These are phyloP conservation scores for Verticillium albo-atrum DNA, from an alignment of 2,329 filamentous ascomycete genomes.

Conservation along the genomic window DNA sequence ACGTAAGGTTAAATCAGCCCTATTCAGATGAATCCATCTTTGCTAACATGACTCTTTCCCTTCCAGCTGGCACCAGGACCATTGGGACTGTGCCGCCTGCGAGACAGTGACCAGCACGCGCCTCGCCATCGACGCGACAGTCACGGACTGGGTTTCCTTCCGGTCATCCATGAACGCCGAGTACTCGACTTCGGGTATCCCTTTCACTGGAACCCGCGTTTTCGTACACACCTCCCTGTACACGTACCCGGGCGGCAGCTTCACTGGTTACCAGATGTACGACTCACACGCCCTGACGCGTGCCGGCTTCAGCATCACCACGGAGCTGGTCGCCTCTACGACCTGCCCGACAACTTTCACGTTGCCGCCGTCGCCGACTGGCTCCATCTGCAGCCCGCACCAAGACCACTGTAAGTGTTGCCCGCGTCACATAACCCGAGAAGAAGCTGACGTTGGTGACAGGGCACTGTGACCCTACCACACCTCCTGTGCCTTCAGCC, in stretches of 20 bases:
- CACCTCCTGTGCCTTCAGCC: slow-evolving; percentile 9
- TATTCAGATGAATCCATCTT: neutral
- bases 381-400: neutral
- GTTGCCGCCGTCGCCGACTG: slow-evolving; percentile 1
- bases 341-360: slow-evolving; percentile 2
- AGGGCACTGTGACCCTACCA: slow-evolving; percentile 14
- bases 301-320: slow-evolving; percentile 15
- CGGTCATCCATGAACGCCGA: slow-evolving; percentile 14
- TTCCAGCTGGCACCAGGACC: slow-evolving; percentile 5
- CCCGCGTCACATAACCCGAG: neutral
- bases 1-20: slow-evolving; percentile 2
- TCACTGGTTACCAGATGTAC: slow-evolving; percentile 16
- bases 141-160: slow-evolving; percentile 13
- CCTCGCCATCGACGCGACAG: slow-evolving; percentile 15
- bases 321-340: slow-evolving; percentile 4
- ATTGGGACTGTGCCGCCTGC: slow-evolving; percentile 18
- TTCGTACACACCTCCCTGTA: slow-evolving; percentile 12
- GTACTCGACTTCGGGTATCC: slow-evolving; percentile 14
- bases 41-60: neutral
- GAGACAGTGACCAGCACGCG: slow-evolving; percentile 16
- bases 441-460: neutral
- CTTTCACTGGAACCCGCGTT: slow-evolving; percentile 13
- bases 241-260: slow-evolving; percentile 9
- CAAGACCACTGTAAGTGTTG: slow-evolving; percentile 2
- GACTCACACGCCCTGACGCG: slow-evolving; percentile 13